Base-by-base conservation (phyloP, 352 stramenopile species). In the Phytophthora idaei region DNA sequence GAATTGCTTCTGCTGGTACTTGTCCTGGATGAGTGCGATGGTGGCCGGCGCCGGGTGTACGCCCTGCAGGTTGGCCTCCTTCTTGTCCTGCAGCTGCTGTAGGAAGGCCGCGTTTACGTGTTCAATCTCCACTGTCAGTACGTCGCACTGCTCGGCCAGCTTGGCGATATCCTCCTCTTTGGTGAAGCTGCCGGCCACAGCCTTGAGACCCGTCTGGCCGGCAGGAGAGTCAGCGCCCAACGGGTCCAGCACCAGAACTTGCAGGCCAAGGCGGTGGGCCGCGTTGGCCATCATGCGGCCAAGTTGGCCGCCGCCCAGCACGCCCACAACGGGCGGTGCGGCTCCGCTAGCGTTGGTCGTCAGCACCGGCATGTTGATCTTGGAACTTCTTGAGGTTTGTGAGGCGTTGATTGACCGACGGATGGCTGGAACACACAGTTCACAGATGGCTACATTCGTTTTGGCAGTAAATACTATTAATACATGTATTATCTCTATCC, bases 251-350 rank as follows among this genome's bases (percentile, higher is more conserved):
- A 98, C 95, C 42, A 89, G 75, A 60, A 99, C 89, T 67, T 93
- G 61, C 21, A 99, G 78, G 31, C 95, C 95, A 8, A 99, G 81
- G 31, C 97, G 95, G 62, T 98, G 94, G 8, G 93, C 95, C 46
- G 98, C 96, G 52, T 98, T 78, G n/a, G 92, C 95, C 96, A 99
- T 99, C 97, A 99, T 99, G 65, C 97, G 95, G 48, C 97, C 97
- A 46, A 99, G 82, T 74, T 99, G 97, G 46, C 97, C 97, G 56
- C 97, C 97, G 57, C 97, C 97, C 25, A 99, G 80, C 37, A 98
- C 87, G 56, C 94, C 92, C 53, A 98, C 83, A 15, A 90, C 81
- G 44, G 86, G 84, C 53, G 76, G 79, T 42, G 75, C 72, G n/a
- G 60, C 27, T 44, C 75, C 78, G 3, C n/a, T 64, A 53, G 56